These are phyloP conservation scores for Linnemannia elongata DNA, from an alignment of 192 early-diverging fungal genomes.

Conservation along the genomic window DNA sequence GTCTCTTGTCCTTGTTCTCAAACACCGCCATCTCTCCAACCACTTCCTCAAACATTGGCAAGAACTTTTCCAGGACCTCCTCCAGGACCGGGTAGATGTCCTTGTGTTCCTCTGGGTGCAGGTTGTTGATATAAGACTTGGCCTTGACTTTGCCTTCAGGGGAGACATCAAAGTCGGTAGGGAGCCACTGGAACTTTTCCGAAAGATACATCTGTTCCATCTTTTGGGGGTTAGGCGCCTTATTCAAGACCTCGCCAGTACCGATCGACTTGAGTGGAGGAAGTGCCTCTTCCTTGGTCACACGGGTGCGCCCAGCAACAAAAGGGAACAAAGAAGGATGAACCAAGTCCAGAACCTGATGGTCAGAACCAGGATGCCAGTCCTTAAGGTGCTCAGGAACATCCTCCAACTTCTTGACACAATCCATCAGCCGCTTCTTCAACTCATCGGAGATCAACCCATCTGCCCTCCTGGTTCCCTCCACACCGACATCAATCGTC, in stretches of 20 bases:
- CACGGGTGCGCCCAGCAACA: slow-evolving; percentile 17
- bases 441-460: slow-evolving; percentile 15
- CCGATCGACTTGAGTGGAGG: not conserved
- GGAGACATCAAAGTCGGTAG: slow-evolving; percentile 70
- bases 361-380: slow-evolving; percentile 30
- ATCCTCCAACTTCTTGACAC: slow-evolving; percentile 20
- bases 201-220: slow-evolving; percentile 4
- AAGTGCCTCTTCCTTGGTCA: not conserved
- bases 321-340: not conserved
- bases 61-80: slow-evolving; percentile 63
- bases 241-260: not conserved
- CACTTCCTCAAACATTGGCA: slow-evolving; percentile 77
- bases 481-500: slow-evolving; percentile 26
- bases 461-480: slow-evolving; percentile 45
- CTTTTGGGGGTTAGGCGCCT: not conserved
- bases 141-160: slow-evolving; percentile 62
- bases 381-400: slow-evolving; percentile 42
- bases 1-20: not conserved
- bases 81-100: slow-evolving; percentile 67
- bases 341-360: not conserved
- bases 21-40: slow-evolving; percentile 29
- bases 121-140: slow-evolving; percentile 82
- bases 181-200: slow-evolving; percentile 73
- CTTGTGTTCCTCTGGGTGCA: slow-evolving; percentile 67
- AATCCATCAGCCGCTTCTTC: slow-evolving; percentile 14